Evolutionary conservation across 495 filamentous ascomycete genomes (phyloP).

Genomic region (Tuber calosporum): DNA sequence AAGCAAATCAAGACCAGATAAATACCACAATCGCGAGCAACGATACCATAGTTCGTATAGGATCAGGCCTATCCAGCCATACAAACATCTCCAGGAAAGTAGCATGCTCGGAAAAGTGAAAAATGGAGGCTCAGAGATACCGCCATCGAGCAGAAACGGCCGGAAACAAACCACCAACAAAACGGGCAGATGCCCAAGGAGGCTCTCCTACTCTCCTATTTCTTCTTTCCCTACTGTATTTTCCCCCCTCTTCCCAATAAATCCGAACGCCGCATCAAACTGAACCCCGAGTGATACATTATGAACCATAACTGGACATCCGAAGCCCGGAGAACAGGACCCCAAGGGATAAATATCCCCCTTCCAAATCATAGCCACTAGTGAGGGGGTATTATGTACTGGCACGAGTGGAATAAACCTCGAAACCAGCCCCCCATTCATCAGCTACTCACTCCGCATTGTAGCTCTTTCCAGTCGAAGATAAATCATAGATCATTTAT

Average conservation of each 20-base stretch:
- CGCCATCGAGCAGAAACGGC: background rate
- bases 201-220: background rate
- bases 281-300: background rate
- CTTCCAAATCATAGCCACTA: background rate
- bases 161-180: background rate
- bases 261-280: background rate
- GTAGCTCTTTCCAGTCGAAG: background rate
- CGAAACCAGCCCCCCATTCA: background rate
- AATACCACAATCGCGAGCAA: background rate
- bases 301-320: background rate
- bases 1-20: background rate
- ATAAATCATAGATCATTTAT: background rate
- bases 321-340: background rate
- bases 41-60: background rate
- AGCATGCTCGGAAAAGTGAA: background rate
- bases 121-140: background rate
- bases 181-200: background rate
- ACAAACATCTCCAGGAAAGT: background rate
- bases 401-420: background rate
- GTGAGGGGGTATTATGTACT: background rate
- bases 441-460: background rate
- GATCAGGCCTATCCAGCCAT: background rate
- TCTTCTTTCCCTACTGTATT: background rate
- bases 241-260: background rate
- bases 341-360: background rate